phyloP scores from a whole-genome alignment of 352 stramenopile genomes.

The Phytopythium mirpurense region DNA sequence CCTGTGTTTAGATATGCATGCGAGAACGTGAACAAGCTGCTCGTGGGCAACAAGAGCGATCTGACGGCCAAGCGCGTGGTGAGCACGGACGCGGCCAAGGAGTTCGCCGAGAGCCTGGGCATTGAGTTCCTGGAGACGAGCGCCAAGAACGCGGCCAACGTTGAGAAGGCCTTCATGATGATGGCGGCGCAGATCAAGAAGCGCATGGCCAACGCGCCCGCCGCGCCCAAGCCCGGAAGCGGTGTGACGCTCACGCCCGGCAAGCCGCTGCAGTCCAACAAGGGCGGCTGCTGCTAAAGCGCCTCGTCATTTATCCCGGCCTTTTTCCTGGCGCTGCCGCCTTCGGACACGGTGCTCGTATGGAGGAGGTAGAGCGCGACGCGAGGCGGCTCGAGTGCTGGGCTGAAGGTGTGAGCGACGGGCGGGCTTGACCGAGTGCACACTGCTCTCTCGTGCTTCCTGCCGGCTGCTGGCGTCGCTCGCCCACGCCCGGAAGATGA shows the following conservation, averaged over 20 bases:
- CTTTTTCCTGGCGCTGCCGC: slow-evolving; percentile 13
- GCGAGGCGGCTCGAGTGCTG: not conserved
- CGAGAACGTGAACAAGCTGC: slow-evolving; percentile 95
- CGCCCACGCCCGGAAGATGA: slow-evolving; percentile 30
- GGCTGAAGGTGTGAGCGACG: not conserved
- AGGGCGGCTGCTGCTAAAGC: slow-evolving; percentile 84
- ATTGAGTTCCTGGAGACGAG: slow-evolving; percentile 89
- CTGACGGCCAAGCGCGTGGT: slow-evolving; percentile 92
- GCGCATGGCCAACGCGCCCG: slow-evolving; percentile 83
- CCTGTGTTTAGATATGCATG: slow-evolving; percentile 88
- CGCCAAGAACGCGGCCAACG: slow-evolving; percentile 87
- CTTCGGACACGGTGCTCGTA: not conserved
- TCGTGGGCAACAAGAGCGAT: slow-evolving; percentile 99
- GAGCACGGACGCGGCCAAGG: slow-evolving; percentile 90
- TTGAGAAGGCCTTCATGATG: slow-evolving; percentile 91
- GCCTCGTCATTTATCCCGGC: slow-evolving; percentile 37
- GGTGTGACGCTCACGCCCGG: slow-evolving; percentile 59
- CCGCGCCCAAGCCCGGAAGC: slow-evolving; percentile 47
- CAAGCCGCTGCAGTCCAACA: slow-evolving; percentile 58
- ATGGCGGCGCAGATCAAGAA: slow-evolving; percentile 93
- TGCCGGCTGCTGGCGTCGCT: slow-evolving; percentile 13
- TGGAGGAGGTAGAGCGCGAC: not conserved
- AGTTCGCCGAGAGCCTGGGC: slow-evolving; percentile 83
- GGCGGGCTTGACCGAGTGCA: slow-evolving; percentile 13
- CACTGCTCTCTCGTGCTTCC: too few relatives aligned